Conservation (phyloP, 1,284 basidiomycete genomes). For the Microbotryum silenes-acaulis region DNA sequence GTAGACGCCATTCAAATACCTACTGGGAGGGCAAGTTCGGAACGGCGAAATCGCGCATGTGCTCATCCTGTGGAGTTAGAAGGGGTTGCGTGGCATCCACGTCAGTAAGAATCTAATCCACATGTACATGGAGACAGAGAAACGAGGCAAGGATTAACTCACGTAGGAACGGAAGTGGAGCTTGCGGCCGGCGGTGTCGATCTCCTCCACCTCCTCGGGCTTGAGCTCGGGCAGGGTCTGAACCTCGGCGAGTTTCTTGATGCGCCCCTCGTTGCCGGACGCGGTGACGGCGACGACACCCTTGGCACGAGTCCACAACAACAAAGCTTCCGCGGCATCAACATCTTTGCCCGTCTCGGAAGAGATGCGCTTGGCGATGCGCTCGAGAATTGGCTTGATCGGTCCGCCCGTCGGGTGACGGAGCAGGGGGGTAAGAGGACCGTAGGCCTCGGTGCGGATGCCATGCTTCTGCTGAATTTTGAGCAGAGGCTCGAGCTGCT, state of each 20-base stretch:
- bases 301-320: constrained; percentile 56
- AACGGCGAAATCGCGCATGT: constrained; percentile 26
- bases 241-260: constrained; percentile 58
- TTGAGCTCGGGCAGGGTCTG: constrained; percentile 54
- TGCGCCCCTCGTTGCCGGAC: constrained; percentile 58
- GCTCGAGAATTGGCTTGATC: constrained; percentile 49
- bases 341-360: constrained; percentile 46
- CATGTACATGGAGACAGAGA: too few species aligned
- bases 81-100: not conserved
- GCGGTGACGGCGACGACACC: constrained; percentile 63
- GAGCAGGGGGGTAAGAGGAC: constrained; percentile 42
- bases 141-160: constrained; percentile 8
- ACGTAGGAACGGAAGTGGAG: constrained; percentile 48
- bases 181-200: constrained; percentile 56
- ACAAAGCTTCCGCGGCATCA: constrained; percentile 51
- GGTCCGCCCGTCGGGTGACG: constrained; percentile 49
- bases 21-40: constrained; percentile 8
- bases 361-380: constrained; percentile 45
- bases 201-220: constrained; percentile 53
- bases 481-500: constrained; percentile 29
- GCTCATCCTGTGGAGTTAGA: constrained; percentile 10
- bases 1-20: too few species aligned
- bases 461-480: constrained; percentile 28
- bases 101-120: too few species aligned
- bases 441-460: constrained; percentile 50